Evolutionary conservation across 345 rosid genomes (phyloP).

Genomic region (Pugionium dolabratum): DNA sequence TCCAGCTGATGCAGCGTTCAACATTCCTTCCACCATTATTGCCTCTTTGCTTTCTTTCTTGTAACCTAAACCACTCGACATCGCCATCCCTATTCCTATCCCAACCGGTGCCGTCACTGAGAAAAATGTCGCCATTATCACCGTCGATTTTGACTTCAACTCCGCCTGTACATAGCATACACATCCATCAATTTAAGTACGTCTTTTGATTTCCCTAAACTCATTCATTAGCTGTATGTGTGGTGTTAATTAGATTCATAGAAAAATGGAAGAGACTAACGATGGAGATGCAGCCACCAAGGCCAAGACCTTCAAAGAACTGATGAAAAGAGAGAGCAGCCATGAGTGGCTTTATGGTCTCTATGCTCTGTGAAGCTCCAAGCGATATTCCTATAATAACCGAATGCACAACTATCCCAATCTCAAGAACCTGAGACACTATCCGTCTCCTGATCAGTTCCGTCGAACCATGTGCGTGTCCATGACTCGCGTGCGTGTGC

Average conservation of each 20-base stretch:
- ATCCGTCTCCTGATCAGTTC: constrained; percentile 53
- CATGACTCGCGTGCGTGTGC: constrained; percentile 65
- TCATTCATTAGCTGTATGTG: no score
- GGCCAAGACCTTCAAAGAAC: constrained; percentile 81
- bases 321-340: constrained; percentile 76
- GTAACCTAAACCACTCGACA: constrained; percentile 48
- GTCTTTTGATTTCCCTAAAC: no score
- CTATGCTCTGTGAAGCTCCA: constrained; percentile 56
- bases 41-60: constrained; percentile 50
- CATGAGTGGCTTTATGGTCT: constrained; percentile 63
- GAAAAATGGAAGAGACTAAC: constrained; percentile 28
- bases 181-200: not conserved
- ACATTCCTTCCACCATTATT: constrained; percentile 57
- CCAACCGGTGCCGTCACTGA: constrained; percentile 66
- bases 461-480: constrained; percentile 63
- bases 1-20: constrained; percentile 70
- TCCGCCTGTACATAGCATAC: constrained; percentile 45
- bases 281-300: constrained; percentile 75
- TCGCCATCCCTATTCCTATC: constrained; percentile 60
- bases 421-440: constrained; percentile 63
- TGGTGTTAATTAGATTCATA: no score
- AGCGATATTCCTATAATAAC: constrained; percentile 68
- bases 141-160: constrained; percentile 45
- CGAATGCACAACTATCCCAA: constrained; percentile 75
- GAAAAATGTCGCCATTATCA: constrained; percentile 75